Evolutionary conservation across 768 basidiomycete genomes (phyloP), one percentile per base, ranked within the genome.

Genomic region (Lentinula raphanica): DNA sequence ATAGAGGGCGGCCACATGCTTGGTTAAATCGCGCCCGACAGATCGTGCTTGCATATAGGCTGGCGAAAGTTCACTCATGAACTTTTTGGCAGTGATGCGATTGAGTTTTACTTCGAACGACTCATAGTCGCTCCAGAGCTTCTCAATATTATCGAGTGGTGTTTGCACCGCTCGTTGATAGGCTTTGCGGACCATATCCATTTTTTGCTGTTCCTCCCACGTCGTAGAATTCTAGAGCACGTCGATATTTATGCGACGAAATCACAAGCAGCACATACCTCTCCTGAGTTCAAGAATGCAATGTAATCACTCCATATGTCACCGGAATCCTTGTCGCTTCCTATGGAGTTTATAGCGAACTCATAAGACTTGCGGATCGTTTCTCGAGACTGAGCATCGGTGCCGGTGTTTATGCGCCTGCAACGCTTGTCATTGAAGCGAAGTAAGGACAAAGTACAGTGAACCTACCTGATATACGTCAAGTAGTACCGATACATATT

Each of bases 291-390:
- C 51, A 99, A 71, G 69, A 97, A 98, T 59, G 88, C 84, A 67
- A 98, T 90, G 66, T 95, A 98, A 65, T 98, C 95, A 58, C 76
- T 81, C 95, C 96, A 98, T 36, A 99, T 92, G 56, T 89, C 86
- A 8, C 90, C 92, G 56, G 91, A 89, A 60, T 95, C 92, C 65
- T 92, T 89, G 72, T 98, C 96, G 68, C 90, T 87, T 17, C 94
- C 94, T 46, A 97, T 85, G 62, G 94, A 79, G 64, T 84, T 86
- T 54, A 98, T 77, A 0, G 94, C 94, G 66, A 92, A 97, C 68
- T 98, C 95, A 69, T 94, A 98, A 12, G 94, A 91, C 65, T 91
- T 88, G 39, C 85, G 83, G 60, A 98, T 84, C 17, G 81, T 84
- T 40, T 92, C 87, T 56, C 94, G 84, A 44, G 87, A 84, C 31